Conservation (phyloP, 768 basidiomycete species). For the Omphalotus guepiniiformis region DNA sequence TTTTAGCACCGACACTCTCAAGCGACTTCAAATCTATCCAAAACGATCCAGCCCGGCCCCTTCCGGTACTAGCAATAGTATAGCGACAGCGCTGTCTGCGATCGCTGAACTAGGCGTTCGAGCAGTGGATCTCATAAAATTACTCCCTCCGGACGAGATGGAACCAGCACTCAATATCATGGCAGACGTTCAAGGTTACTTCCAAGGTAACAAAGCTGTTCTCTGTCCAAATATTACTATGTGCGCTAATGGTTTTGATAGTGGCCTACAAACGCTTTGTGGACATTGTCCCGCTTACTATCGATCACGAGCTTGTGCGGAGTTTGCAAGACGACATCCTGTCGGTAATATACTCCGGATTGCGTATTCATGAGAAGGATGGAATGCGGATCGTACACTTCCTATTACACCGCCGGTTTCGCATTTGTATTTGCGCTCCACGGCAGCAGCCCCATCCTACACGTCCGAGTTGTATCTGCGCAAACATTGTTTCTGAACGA, state of each 20-base stretch:
- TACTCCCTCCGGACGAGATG: constrained; percentile 47
- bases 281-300: constrained; percentile 52
- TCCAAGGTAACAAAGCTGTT: constrained; percentile 56
- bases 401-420: no score
- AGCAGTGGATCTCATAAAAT: constrained; percentile 40
- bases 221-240: constrained; percentile 2
- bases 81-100: no score
- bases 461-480: no score
- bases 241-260: constrained; percentile 20
- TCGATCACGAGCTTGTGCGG: constrained; percentile 52
- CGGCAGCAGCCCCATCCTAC: no score
- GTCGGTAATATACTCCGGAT: constrained; percentile 37
- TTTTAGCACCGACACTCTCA: no score
- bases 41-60: no score
- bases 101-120: constrained; percentile 34
- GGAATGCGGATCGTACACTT: no score
- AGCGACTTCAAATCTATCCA: no score
- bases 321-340: constrained; percentile 47
- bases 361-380: constrained; percentile 48
- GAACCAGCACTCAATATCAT: constrained; percentile 60
- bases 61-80: no score
- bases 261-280: constrained; percentile 58
- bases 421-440: no score
- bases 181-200: constrained; percentile 70
- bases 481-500: no score